Conservation (phyloP, 2,329 filamentous ascomycete genomes). For the Trichoderma breve region DNA sequence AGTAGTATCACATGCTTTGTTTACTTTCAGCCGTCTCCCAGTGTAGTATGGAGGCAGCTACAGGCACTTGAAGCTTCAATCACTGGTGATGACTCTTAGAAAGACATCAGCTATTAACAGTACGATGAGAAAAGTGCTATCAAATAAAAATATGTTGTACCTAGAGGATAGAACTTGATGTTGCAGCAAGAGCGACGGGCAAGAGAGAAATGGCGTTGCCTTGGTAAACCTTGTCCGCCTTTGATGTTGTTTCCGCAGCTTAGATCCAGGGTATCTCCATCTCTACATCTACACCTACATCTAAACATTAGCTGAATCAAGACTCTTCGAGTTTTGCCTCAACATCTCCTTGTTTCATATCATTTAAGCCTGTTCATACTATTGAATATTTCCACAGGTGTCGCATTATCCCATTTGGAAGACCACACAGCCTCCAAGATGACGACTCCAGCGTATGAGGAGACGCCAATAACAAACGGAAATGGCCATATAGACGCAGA, state of each 20-base stretch:
- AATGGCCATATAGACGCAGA: not conserved
- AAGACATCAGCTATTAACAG: not conserved
- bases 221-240: not conserved
- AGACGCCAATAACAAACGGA: not conserved
- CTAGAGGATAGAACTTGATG: not conserved
- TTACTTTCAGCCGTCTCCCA: not conserved
- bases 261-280: not conserved
- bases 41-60: not conserved
- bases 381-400: not conserved
- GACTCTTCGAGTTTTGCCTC: not conserved
- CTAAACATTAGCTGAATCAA: not conserved
- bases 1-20: not conserved
- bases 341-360: not conserved
- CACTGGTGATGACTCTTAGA: not conserved
- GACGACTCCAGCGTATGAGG: not conserved
- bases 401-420: not conserved
- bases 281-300: not conserved
- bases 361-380: not conserved
- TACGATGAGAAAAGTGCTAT: not conserved
- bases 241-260: not conserved
- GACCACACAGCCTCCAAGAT: not conserved
- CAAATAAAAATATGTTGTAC: not conserved
- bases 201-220: not conserved
- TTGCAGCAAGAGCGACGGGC: not conserved
- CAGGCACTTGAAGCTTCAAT: not conserved